Percentiles rank a stretch among this genome's conserved stretches.
Evolutionary conservation across 352 stramenopile species (phyloP).

Genomic region (Phytopythium boreale): DNA sequence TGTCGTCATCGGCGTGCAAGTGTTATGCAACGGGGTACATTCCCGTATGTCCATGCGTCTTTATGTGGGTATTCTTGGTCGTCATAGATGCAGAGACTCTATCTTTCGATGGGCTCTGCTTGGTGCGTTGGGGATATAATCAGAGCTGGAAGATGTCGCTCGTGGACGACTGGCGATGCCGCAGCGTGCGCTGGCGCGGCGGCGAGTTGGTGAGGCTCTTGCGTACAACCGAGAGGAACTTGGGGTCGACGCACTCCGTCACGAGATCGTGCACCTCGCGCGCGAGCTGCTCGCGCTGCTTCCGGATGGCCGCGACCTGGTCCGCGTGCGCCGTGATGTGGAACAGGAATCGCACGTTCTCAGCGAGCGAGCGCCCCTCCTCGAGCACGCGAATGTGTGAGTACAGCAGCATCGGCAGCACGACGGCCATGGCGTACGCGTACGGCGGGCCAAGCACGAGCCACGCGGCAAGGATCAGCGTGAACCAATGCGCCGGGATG

Average conservation of each 20-base stretch:
- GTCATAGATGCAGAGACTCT: background rate
- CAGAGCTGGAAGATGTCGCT: conserved; percentile 31
- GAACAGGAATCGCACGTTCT: conserved; percentile 76
- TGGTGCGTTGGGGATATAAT: background rate
- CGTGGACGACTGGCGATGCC: conserved; percentile 38
- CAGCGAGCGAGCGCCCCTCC: conserved; percentile 70
- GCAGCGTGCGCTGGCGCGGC: conserved; percentile 21
- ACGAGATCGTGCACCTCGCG: conserved; percentile 58
- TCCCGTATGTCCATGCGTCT: background rate
- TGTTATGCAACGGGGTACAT: background rate
- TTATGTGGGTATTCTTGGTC: background rate
- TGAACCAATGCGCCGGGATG: conserved; percentile 63
- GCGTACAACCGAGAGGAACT: conserved; percentile 51
- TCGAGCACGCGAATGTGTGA: conserved; percentile 77
- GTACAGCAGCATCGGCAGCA: conserved; percentile 63
- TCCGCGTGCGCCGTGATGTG: conserved; percentile 65
- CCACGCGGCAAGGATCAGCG: conserved; percentile 56
- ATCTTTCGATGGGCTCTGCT: background rate
- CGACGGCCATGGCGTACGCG: conserved; percentile 53
- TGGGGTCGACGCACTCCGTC: conserved; percentile 43
- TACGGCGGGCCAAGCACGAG: conserved; percentile 52
- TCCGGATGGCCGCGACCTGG: conserved; percentile 48
- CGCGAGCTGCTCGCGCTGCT: conserved; percentile 47
- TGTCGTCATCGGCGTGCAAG: background rate
- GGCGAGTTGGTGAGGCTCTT: conserved; percentile 50